A percentile compares a stretch with the other conserved stretches of the same genome.
phyloP scores from a whole-genome alignment of 2,329 filamentous ascomycete species.

The Atkinsonella hypoxylon region DNA sequence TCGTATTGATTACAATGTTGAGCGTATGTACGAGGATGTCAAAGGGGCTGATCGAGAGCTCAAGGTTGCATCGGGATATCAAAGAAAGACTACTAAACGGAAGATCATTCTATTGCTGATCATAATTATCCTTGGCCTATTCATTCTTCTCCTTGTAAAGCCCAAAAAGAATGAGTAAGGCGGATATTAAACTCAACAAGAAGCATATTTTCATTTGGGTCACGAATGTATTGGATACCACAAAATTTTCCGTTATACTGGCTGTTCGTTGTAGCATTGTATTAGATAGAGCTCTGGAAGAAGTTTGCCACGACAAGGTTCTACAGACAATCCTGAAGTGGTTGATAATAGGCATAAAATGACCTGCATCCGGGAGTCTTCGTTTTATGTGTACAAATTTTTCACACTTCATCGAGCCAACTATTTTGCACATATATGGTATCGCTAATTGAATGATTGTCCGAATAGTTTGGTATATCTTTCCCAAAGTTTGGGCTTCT shows the following conservation, averaged over 20 bases:
- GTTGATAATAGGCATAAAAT: no score
- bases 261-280: no score
- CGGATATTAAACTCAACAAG: not conserved
- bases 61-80: conserved; percentile 77
- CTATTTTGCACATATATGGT: not conserved
- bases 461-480: conserved; percentile 17
- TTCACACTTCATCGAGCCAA: not conserved
- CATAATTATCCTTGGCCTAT: conserved; percentile 71
- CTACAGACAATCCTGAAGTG: no score
- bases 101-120: conserved; percentile 87
- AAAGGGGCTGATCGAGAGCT: conserved; percentile 90
- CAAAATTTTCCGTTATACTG: not conserved
- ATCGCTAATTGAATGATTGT: conserved; percentile 14
- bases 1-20: conserved; percentile 96
- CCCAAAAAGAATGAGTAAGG: conserved; percentile 43
- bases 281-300: no score
- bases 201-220: not conserved
- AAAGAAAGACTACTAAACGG: conserved; percentile 76
- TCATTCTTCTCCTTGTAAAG: conserved; percentile 75
- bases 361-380: no score
- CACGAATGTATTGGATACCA: not conserved
- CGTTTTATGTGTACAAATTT: no score
- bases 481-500: conserved; percentile 19
- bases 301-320: no score
- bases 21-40: conserved; percentile 86